phyloP scores from a whole-genome alignment of 768 basidiomycete species.

The Mrakia blollopis region DNA sequence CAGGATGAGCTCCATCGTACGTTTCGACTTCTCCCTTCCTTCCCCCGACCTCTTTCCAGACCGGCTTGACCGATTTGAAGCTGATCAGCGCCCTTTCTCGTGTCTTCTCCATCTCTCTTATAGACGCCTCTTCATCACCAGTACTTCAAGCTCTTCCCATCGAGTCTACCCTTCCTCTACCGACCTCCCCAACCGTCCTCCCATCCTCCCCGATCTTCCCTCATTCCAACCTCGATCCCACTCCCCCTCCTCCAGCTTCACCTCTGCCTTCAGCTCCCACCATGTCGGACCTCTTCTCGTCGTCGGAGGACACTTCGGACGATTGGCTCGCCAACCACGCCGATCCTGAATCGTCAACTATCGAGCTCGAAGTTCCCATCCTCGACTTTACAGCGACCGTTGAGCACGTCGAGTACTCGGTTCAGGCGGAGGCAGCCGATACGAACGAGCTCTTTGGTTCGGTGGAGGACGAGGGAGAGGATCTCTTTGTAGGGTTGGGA shows the following conservation, averaged over 20 bases:
- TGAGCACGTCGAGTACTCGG: neutral
- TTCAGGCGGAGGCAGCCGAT: neutral
- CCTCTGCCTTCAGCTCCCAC: neutral
- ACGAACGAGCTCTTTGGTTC: slow-evolving; percentile 12
- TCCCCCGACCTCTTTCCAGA: no score
- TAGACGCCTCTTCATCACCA: neutral
- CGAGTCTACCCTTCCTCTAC: neutral
- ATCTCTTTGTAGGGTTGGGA: neutral
- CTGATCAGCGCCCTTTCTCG: neutral
- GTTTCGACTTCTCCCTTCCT: neutral
- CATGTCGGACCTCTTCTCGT: slow-evolving; percentile 10
- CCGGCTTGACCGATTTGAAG: no score
- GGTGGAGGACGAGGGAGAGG: neutral
- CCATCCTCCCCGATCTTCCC: neutral
- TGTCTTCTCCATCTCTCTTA: neutral
- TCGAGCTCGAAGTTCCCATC: neutral
- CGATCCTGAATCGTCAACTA: neutral
- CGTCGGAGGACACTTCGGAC: neutral
- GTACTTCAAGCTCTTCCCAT: neutral
- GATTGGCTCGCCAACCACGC: neutral
- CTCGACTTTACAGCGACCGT: neutral
- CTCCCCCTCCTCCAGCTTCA: neutral
- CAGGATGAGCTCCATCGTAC: neutral
- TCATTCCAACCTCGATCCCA: neutral
- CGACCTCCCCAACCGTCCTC: neutral